Base-by-base conservation (phyloP, 1,284 basidiomycete species). In the Ustilago trichophora region DNA sequence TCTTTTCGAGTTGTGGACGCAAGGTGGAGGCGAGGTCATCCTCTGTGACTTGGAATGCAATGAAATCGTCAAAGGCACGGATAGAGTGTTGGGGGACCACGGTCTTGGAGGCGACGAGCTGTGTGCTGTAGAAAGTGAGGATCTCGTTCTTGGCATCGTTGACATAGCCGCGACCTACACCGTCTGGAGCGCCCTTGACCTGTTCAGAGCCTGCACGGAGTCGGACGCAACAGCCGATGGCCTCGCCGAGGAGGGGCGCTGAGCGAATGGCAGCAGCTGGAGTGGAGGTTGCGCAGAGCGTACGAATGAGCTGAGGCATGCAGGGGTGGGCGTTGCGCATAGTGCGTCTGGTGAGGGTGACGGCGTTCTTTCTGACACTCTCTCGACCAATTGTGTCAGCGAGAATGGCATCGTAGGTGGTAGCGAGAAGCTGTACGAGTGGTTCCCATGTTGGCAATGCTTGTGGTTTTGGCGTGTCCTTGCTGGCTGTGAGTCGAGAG, bases 401-500 rank as follows among this genome's bases (percentile, higher is more conserved):
- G 11, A 68, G 49, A 13, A 77, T 36, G 27, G 65, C 46, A 43
- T 75, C 73, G 47, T 70, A 66, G 24, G 57, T 54, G 38, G 48
- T 58, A 25, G 76, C 76, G 22, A 76, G 52, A 10, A 64, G 31
- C 9, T 69, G 65, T 9, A 72, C 54, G 15, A 74, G 67, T 7
- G 66, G 36, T 2, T 54, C 48, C 52, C 63, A 71, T 33, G 55
- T 46, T 3, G 66, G 46, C 11, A 58, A 52, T 6, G 51, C 25
- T 27, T 36, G 35, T 11, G 44, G 16, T 25, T 48, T 50, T 12
- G 27, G 22, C 9, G 26, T 22, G 4, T 29, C 35, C 10, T 6
- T 21, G 22, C 19, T n/a, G 8, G 52, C 12, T 15, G 83, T 83
- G 3, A 85, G 83, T 3, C 84, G 82, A 1, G 83, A 47, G 68